These are phyloP conservation scores for Penicillium sp. DNA, from an alignment of 2,329 filamentous ascomycete species.

Conservation along the genomic window DNA sequence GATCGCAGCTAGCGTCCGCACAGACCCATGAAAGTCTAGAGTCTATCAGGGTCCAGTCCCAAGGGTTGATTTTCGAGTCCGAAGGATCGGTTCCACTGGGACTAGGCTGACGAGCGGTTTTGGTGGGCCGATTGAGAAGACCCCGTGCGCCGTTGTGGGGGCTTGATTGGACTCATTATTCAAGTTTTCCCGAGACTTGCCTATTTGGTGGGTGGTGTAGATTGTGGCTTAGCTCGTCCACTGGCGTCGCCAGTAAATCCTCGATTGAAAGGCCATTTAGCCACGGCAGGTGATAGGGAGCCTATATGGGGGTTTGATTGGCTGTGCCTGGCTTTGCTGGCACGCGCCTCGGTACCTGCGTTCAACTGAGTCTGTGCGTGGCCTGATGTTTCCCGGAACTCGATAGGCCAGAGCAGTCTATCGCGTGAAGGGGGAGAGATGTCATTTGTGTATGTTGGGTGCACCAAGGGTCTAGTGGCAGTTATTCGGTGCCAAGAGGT, in stretches of 20 bases:
- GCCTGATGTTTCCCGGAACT: neutral
- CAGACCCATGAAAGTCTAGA: conserved; percentile 1
- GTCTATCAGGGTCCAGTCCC: neutral
- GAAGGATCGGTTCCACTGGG: neutral
- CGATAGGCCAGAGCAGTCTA: neutral
- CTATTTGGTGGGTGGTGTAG: neutral
- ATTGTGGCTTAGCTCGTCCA: neutral
- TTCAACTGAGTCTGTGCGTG: neutral
- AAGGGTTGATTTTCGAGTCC: too few species aligned
- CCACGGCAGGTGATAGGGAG: neutral
- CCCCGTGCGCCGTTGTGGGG: neutral
- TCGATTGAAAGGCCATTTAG: too few species aligned
- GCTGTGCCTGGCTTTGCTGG: too few species aligned
- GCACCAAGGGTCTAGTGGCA: too few species aligned
- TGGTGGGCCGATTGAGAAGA: neutral
- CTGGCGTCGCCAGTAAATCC: too few species aligned
- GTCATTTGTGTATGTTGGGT: too few species aligned
- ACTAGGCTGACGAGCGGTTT: neutral
- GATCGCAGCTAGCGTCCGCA: conserved; percentile 4
- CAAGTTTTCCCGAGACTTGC: neutral
- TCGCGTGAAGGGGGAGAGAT: too few species aligned
- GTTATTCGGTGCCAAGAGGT: too few species aligned
- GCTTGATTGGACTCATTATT: neutral
- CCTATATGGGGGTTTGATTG: too few species aligned
- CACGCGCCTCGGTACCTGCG: neutral